Conservation (phyloP, 2,329 filamentous ascomycete genomes). For the Diaporthe longicolla region DNA sequence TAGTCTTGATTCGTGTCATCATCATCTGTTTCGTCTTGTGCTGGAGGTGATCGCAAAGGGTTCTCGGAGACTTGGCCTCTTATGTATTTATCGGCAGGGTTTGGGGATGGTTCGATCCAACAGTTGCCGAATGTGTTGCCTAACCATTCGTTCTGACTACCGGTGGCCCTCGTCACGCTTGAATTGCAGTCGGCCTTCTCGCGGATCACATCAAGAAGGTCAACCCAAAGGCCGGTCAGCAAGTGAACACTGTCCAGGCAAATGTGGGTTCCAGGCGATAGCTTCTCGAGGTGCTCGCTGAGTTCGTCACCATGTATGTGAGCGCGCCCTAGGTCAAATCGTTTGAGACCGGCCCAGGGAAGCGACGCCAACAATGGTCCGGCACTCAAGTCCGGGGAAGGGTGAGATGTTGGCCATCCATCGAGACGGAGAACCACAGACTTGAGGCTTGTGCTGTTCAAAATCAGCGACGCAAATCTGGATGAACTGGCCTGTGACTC, state of each 20-base stretch:
- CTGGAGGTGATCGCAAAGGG: not conserved
- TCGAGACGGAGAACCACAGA: not conserved
- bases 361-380: not conserved
- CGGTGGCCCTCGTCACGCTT: rapidly evolving
- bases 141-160: too few species aligned
- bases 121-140: too few species aligned
- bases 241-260: rapidly evolving
- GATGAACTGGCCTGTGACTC: rapidly evolving
- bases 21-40: not conserved
- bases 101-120: too few species aligned
- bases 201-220: not conserved
- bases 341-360: not conserved
- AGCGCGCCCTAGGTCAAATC: rapidly evolving
- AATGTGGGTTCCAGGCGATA: not conserved
- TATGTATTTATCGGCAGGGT: not conserved
- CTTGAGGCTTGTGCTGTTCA: not conserved
- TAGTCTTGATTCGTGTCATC: rapidly evolving
- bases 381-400: not conserved
- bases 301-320: not conserved
- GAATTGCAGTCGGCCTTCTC: not conserved
- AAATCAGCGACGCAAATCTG: not conserved
- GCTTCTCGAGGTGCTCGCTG: not conserved
- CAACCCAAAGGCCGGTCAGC: not conserved
- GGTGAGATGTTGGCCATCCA: rapidly evolving
- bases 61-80: not conserved